Evolutionary conservation across 176 grass and related monocot genomes (phyloP), one percentile per base, ranked within the genome.

Genomic region (Oryza brachyantha): DNA sequence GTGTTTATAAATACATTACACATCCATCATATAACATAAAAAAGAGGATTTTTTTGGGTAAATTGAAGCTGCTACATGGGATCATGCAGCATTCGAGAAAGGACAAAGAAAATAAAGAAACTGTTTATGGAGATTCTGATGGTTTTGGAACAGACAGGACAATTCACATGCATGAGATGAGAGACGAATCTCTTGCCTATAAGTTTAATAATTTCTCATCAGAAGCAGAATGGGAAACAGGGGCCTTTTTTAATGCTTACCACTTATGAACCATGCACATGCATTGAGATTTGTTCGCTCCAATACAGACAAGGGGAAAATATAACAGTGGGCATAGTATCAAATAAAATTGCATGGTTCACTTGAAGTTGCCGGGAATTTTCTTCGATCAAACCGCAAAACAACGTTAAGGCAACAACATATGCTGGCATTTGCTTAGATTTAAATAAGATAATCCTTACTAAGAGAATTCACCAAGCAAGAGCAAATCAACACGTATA

Each of bases 91-190:
- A 66, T 59, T 79, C 16, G 32, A 84, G 61, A 61, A 89, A 84
- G 68, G 62, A 84, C 45, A 13, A 60, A 64, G 74, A 61, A 28
- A 58, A 87, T 83, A 87, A 77, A 90, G 39, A 77, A 83, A 84
- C 22, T 61, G 71, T 27, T 50, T 26, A 2, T 3, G 45, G 77
- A 87, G 80, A 93, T 80, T 70, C 75, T 75, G 73, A 74, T 37
- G 81, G 84, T 76, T 90, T 82, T 74, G 78, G 73, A 74, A 69
- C 42, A 69, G 73, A 61, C 77, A 85, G 75, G 81, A 79, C 83
- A 86, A 93, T 87, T 78, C 87, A 90, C 87, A 86, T 82, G 81
- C 87, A 77, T 77, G 81, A 12, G 69, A 77, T 73, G 81, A 13
- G 74, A 70, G 81, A 50, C 34, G 28, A 85, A 90, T 88, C 82